These are phyloP conservation scores for Gryganskiella cystojenkinii DNA, from an alignment of 192 early-diverging fungal species.

Conservation along the genomic window DNA sequence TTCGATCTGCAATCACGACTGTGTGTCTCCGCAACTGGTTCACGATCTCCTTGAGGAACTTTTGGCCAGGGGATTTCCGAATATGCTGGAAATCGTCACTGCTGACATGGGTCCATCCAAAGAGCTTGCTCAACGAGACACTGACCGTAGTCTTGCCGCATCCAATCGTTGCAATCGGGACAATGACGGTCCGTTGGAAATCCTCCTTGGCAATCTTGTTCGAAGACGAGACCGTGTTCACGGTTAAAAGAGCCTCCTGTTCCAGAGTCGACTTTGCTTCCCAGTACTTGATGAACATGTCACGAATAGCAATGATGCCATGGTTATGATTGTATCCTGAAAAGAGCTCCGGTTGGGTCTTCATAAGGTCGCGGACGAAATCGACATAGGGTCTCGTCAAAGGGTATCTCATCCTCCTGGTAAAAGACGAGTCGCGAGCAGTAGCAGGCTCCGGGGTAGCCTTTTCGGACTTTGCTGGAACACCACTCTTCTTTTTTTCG, in stretches of 20 bases:
- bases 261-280: slow-evolving; percentile 36
- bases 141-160: slow-evolving; percentile 79
- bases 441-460: not conserved
- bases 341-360: slow-evolving; percentile 73
- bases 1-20: slow-evolving; percentile 82
- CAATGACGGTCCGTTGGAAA: slow-evolving; percentile 57
- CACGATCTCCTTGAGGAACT: slow-evolving; percentile 71
- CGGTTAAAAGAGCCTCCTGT: slow-evolving; percentile 8
- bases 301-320: slow-evolving; percentile 85
- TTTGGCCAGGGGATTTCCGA: slow-evolving; percentile 61
- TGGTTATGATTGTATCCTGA: slow-evolving; percentile 70
- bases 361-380: slow-evolving; percentile 76
- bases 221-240: not conserved
- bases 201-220: slow-evolving; percentile 11
- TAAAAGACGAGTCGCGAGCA: not conserved
- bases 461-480: not conserved
- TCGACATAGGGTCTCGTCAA: slow-evolving; percentile 78
- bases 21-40: slow-evolving; percentile 60
- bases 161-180: slow-evolving; percentile 86
- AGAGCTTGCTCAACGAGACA: slow-evolving; percentile 64
- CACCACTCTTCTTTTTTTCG: not conserved
- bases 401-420: slow-evolving; percentile 58
- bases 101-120: slow-evolving; percentile 82
- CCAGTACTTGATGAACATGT: slow-evolving; percentile 77
- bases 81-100: slow-evolving; percentile 78